Conservation (phyloP, 768 basidiomycete genomes). For the Mycena floridula region DNA sequence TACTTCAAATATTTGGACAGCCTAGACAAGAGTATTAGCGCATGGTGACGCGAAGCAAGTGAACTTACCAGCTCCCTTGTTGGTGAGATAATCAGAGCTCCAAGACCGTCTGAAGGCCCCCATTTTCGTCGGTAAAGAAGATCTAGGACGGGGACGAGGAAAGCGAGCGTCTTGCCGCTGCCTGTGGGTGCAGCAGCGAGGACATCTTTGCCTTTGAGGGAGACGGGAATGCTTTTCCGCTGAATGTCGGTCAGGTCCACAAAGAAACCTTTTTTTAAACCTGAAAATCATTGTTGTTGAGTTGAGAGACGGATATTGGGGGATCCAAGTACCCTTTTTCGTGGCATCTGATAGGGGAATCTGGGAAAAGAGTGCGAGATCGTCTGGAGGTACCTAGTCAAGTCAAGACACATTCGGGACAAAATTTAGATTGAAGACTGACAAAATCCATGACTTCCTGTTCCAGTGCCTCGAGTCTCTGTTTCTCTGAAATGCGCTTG, state of each 20-base stretch:
- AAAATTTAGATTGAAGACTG: no score
- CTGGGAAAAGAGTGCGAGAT: constrained; percentile 57
- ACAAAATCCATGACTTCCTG: no score
- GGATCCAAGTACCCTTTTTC: constrained; percentile 48
- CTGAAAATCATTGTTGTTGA: constrained; percentile 35
- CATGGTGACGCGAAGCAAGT: not conserved
- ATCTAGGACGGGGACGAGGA: constrained; percentile 90
- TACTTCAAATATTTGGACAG: constrained; percentile 97
- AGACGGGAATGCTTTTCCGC: constrained; percentile 80
- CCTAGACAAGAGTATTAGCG: constrained; percentile 38
- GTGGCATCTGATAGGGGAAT: constrained; percentile 76
- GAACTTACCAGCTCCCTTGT: constrained; percentile 83
- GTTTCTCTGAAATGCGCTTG: no score
- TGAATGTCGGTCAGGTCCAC: constrained; percentile 90
- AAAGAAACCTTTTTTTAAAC: constrained; percentile 83
- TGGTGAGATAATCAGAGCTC: constrained; percentile 90
- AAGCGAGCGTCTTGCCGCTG: constrained; percentile 94
- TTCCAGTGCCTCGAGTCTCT: no score
- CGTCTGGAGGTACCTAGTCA: constrained; percentile 40
- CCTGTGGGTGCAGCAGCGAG: constrained; percentile 95
- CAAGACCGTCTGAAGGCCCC: constrained; percentile 88
- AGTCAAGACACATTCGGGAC: no score
- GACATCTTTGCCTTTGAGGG: constrained; percentile 93
- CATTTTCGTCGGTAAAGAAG: constrained; percentile 86
- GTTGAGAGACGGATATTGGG: not conserved